Evolutionary conservation across 495 filamentous ascomycete species (phyloP), one percentile per base, ranked within the genome.

Genomic region (Penicillium paradoxum): DNA sequence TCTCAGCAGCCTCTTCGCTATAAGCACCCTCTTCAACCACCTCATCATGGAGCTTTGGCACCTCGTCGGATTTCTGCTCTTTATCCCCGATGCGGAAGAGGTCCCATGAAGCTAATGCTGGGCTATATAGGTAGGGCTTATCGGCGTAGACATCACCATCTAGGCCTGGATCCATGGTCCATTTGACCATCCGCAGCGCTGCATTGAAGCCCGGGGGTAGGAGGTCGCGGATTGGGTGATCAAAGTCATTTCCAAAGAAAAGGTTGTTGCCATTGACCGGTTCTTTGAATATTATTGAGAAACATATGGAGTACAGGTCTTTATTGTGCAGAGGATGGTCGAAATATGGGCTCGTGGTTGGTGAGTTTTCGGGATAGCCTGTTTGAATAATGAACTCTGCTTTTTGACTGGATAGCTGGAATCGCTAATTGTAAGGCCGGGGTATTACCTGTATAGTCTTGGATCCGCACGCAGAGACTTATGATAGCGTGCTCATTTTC

Each of bases 171-270:
- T 98, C 93, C 40, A 97, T 80, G 56, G 79, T 80, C 83, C 88
- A 91, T 65, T 88, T 88, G 14, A 91, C 88, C 6, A 95, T 81
- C 25, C 81, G 84, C 67, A 96, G 83, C 0, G 89, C 89, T 0
- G 86, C 81, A 44, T 77, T 78, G 65, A 96, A 95, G 5, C 90
- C 92, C 0, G 86, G 87, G 0, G 93, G 93, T 0, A 98, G 74
- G n/a, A 84, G 78, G 58, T 93, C 84, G 34, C 89, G 82, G 51
- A 98, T 89, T 0, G 91, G 88, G 22, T 84, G 80, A 58, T 93
- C 89, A 54, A 97, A 96, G 70, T 96, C 88, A 66, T 97, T 97
- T 15, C 92, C 92, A 52, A 91, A 96, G 30, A 96, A 78, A 1
- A 97, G 78, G 48, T 90, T 86, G 19, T 82, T 69, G 37, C 83